Evolutionary conservation across 2,329 filamentous ascomycete species (phyloP).

Genomic region (Mariannaea sp.): DNA sequence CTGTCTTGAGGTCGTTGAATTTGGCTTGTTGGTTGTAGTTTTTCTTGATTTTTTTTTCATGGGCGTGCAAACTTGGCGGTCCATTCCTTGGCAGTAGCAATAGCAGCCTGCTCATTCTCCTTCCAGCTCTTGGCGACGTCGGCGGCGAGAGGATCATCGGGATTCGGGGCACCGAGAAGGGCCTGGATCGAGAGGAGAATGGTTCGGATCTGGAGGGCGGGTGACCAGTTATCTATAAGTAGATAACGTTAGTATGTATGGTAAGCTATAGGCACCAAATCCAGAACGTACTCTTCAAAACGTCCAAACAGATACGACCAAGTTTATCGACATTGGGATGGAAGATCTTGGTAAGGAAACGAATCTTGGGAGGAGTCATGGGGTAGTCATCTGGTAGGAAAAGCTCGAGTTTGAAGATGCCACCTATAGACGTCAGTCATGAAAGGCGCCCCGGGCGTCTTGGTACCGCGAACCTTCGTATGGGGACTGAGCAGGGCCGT

Average conservation of each 20-base stretch:
- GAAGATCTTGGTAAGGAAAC: constrained; percentile 98
- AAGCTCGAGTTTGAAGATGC: constrained; percentile 94
- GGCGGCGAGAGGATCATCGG: constrained; percentile 96
- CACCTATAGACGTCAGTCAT: constrained; percentile 51
- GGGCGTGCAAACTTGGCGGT: constrained; percentile 78
- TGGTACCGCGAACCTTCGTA: constrained; percentile 75
- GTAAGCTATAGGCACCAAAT: neutral
- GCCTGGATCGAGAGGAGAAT: constrained; percentile 99
- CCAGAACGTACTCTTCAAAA: constrained; percentile 80
- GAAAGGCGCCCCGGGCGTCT: neutral
- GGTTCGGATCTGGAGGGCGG: constrained; percentile 94
- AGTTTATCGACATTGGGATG: constrained; percentile 99
- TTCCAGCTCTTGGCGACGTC: constrained; percentile 99
- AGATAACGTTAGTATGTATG: constrained; percentile 21
- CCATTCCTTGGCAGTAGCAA: constrained; percentile 91
- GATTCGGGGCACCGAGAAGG: constrained; percentile 92
- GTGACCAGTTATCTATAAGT: constrained; percentile 92
- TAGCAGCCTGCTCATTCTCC: constrained; percentile 90
- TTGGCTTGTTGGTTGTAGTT: constrained; percentile 5
- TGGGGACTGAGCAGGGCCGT: constrained; percentile 88
- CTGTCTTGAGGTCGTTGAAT: constrained; percentile 15
- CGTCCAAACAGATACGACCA: constrained; percentile 94
- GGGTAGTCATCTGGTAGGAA: constrained; percentile 99
- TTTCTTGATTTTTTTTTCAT: constrained; percentile 27
- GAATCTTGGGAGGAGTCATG: constrained; percentile 98